These are phyloP conservation scores for Alternaria consortialis DNA, from an alignment of 2,329 filamentous ascomycete species.

Conservation along the genomic window DNA sequence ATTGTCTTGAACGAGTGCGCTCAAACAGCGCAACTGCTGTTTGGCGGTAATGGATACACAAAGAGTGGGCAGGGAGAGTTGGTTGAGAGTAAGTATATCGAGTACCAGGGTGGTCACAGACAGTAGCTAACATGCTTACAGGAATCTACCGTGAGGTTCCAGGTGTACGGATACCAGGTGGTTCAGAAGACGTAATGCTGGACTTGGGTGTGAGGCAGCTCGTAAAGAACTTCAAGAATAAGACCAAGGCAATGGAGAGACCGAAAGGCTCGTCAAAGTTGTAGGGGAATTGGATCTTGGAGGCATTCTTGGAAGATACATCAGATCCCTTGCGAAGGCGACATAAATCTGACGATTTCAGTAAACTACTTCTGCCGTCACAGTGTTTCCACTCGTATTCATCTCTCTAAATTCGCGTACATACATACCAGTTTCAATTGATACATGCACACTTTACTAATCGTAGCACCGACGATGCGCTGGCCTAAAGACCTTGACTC, in stretches of 20 bases:
- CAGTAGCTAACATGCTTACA: constrained; percentile 37
- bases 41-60: constrained; percentile 78
- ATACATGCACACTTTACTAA: neutral
- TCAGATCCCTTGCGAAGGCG: neutral
- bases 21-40: constrained; percentile 72
- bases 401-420: neutral
- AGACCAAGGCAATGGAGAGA: constrained; percentile 63
- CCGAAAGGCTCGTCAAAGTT: constrained; percentile 56
- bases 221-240: constrained; percentile 72
- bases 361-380: neutral
- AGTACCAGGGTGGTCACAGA: neutral
- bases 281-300: constrained; percentile 28
- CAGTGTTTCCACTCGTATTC: neutral
- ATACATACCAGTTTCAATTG: neutral
- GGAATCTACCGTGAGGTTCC: constrained; percentile 72
- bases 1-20: constrained; percentile 77
- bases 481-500: neutral
- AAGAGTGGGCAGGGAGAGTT: constrained; percentile 74
- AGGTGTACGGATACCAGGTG: constrained; percentile 69
- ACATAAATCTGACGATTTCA: neutral
- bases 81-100: constrained; percentile 67
- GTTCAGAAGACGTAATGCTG: constrained; percentile 76
- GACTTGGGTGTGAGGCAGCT: constrained; percentile 75
- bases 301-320: neutral
- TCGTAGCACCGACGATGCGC: constrained; percentile 1